Evolutionary conservation across 2,329 filamentous ascomycete genomes (phyloP).

Genomic region (Sclerotinia nivalis): DNA sequence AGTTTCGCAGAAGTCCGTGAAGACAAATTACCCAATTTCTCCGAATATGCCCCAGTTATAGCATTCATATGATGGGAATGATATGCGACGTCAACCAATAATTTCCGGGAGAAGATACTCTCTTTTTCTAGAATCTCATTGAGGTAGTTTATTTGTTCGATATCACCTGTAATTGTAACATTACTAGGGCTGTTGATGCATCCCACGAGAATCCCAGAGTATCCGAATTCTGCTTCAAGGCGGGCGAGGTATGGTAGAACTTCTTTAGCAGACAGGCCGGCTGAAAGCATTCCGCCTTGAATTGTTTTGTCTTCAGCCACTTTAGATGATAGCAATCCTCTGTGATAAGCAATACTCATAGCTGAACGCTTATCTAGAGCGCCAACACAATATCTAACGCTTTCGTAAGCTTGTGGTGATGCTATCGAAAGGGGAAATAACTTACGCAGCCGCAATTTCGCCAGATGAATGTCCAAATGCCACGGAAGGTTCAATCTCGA

Average conservation of each 20-base stretch:
- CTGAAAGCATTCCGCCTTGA: conserved; percentile 15
- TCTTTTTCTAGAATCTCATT: background rate
- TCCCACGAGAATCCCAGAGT: conserved; percentile 33
- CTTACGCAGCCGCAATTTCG: conserved; percentile 44
- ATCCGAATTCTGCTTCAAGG: background rate
- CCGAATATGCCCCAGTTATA: background rate
- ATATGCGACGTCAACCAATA: conserved; percentile 11
- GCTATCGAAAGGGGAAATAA: background rate
- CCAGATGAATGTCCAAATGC: conserved; percentile 50
- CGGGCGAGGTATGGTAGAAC: background rate
- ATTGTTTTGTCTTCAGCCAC: background rate
- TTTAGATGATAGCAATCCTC: background rate
- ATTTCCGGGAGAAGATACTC: background rate
- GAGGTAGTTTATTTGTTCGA: background rate
- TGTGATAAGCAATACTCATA: conserved; percentile 16
- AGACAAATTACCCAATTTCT: background rate
- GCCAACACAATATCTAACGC: conserved; percentile 32
- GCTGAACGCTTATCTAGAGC: conserved; percentile 32
- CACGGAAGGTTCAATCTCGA: conserved; percentile 43
- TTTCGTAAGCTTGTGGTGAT: background rate
- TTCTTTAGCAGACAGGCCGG: background rate
- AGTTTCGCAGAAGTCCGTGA: no score
- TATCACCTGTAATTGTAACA: conserved; percentile 35
- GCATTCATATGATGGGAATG: conserved; percentile 26
- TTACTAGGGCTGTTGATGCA: conserved; percentile 37